Conservation (phyloP, 108 stramenopile species). For the Tribonema minus region DNA sequence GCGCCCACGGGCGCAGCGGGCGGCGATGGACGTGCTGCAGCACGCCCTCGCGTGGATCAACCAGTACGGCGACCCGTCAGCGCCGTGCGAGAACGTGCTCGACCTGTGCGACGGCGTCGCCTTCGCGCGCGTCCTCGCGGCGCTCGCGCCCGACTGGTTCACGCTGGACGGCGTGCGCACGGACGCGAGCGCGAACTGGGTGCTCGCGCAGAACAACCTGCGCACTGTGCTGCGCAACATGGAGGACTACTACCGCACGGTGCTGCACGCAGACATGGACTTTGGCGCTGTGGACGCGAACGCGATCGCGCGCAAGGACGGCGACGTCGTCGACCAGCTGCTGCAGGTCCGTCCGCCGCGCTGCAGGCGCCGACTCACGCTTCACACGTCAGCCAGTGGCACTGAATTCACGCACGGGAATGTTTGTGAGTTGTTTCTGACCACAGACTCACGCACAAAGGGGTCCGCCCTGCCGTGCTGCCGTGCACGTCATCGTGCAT, state of each 20-base stretch:
- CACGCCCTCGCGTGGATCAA: neutral
- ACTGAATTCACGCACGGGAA: too few species aligned
- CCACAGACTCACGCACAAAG: too few species aligned
- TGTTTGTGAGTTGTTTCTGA: too few species aligned
- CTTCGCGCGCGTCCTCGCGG: neutral
- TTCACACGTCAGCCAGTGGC: too few species aligned
- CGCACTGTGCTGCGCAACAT: neutral
- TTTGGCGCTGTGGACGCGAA: neutral
- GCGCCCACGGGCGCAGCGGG: neutral
- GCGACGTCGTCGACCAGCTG: too few species aligned
- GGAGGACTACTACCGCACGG: neutral
- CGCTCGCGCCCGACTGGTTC: neutral
- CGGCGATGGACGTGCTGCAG: neutral
- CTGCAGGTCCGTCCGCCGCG: neutral
- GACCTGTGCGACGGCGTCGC: neutral
- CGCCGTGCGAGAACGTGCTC: neutral
- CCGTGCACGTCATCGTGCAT: too few species aligned
- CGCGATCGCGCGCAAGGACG: neutral
- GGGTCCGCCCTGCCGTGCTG: too few species aligned
- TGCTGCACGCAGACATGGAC: neutral
- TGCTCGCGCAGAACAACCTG: neutral
- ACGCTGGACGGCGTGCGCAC: neutral
- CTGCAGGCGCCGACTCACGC: too few species aligned
- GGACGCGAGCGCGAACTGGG: neutral
- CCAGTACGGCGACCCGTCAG: neutral